Evolutionary conservation across 164 flowering plant genomes (phyloP).

Genomic region (Santalum album): DNA sequence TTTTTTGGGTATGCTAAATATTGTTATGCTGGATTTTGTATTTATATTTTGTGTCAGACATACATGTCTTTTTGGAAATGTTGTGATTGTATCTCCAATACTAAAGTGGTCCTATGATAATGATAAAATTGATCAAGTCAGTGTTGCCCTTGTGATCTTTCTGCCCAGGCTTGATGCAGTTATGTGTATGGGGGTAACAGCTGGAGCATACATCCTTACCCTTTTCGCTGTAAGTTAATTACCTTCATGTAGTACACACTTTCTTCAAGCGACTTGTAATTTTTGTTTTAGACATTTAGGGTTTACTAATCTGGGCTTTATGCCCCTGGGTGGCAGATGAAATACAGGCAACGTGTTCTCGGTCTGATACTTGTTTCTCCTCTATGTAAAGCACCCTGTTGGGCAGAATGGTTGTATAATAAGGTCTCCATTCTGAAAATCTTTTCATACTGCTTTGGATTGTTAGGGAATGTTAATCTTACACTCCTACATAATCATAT

Average conservation of each 20-base stretch:
- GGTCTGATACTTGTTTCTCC: constrained; percentile 44
- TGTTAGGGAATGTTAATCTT: not conserved
- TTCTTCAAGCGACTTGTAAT: not conserved
- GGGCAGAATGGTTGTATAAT: constrained; percentile 43
- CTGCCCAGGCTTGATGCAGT: constrained; percentile 32
- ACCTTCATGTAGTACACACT: constrained; percentile 3
- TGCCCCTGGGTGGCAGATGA: constrained; percentile 19
- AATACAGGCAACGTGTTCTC: constrained; percentile 28
- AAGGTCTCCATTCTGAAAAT: constrained; percentile 22
- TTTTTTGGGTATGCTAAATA: constrained; percentile 21
- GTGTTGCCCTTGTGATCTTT: not conserved
- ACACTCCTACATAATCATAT: not conserved
- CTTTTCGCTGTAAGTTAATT: constrained; percentile 32
- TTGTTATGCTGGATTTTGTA: no score
- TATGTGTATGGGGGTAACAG: constrained; percentile 43
- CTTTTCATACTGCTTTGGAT: not conserved
- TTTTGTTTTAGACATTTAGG: not conserved
- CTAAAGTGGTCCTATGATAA: no score
- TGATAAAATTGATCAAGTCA: not conserved
- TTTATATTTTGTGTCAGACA: no score
- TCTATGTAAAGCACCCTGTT: constrained; percentile 32
- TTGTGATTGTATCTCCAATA: no score
- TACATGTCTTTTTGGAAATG: no score
- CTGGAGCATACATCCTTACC: constrained; percentile 44
- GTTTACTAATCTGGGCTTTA: constrained; percentile 2